Percentiles rank a stretch among this genome's conserved stretches.
These are phyloP conservation scores for Entamoeba nuttalli DNA, from an alignment of 208 protist species.

Conservation along the genomic window DNA sequence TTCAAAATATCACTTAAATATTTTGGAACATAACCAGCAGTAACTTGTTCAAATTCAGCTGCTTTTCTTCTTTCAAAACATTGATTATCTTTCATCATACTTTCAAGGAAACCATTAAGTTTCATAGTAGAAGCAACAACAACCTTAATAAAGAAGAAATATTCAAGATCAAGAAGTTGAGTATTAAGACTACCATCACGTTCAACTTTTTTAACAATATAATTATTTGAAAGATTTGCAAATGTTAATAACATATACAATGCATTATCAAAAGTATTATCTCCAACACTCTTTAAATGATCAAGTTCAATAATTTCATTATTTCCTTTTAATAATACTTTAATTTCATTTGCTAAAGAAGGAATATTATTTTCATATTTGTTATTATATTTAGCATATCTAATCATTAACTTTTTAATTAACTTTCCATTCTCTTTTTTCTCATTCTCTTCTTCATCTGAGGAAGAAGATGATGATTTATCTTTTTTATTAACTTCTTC, in stretches of 20 bases:
- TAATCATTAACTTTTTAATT: not conserved
- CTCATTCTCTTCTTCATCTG: not conserved
- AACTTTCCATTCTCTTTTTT: not conserved
- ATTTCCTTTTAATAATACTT: not conserved
- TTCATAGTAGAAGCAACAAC: not conserved
- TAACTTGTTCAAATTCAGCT: not conserved
- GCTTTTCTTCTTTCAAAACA: not conserved
- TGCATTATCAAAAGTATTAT: not conserved
- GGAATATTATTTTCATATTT: not conserved
- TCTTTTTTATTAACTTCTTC: not conserved
- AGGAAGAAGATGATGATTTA: not conserved
- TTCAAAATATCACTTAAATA: not conserved
- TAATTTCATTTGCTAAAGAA: not conserved
- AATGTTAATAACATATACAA: not conserved
- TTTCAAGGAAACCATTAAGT: not conserved
- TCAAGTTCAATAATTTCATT: not conserved
- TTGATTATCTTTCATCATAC: not conserved
- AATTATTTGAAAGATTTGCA: not conserved
- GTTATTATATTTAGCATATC: not conserved
- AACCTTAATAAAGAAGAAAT: not conserved
- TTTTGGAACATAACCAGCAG: not conserved
- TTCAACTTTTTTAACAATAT: not conserved
- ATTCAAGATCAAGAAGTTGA: not conserved
- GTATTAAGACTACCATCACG: not conserved
- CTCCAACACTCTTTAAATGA: not conserved